phyloP scores from a whole-genome alignment of 1,284 basidiomycete genomes.

The Tilletiaria anomala region DNA sequence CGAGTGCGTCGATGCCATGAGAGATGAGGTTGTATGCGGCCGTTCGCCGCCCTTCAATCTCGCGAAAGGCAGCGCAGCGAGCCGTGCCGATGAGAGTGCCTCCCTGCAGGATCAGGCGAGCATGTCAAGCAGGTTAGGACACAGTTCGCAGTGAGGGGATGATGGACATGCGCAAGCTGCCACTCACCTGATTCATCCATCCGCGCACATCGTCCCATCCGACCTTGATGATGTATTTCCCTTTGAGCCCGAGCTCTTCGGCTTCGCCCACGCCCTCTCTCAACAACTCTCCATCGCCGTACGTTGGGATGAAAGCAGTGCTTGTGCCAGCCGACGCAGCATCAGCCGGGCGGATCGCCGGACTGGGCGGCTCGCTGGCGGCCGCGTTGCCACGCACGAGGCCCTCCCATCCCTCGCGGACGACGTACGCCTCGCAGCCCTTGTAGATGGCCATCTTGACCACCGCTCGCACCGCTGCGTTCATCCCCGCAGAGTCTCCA shows the following conservation, averaged over 20 bases:
- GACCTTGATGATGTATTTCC: constrained; percentile 83
- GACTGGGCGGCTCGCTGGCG: constrained; percentile 7
- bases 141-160: background rate
- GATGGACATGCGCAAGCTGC: constrained; percentile 1
- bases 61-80: constrained; percentile 73
- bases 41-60: constrained; percentile 64
- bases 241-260: constrained; percentile 50
- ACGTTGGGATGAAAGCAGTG: constrained; percentile 53
- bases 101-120: too few species aligned
- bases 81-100: constrained; percentile 94
- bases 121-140: background rate
- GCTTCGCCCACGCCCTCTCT: constrained; percentile 77
- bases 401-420: constrained; percentile 90
- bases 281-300: constrained; percentile 77
- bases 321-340: constrained; percentile 13
- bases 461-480: constrained; percentile 31
- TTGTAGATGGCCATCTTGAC: constrained; percentile 45
- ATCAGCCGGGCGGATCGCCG: background rate
- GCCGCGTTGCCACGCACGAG: constrained; percentile 52
- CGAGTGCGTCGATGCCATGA: constrained; percentile 90
- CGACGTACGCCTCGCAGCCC: constrained; percentile 44
- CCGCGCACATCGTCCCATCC: constrained; percentile 97
- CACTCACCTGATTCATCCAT: constrained; percentile 67
- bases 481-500: constrained; percentile 73
- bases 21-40: constrained; percentile 84